A percentile compares a stretch with the other conserved stretches of the same genome.
These are phyloP conservation scores for Saccharomyces jurei DNA, from an alignment of 805 yeast genomes.

Conservation along the genomic window DNA sequence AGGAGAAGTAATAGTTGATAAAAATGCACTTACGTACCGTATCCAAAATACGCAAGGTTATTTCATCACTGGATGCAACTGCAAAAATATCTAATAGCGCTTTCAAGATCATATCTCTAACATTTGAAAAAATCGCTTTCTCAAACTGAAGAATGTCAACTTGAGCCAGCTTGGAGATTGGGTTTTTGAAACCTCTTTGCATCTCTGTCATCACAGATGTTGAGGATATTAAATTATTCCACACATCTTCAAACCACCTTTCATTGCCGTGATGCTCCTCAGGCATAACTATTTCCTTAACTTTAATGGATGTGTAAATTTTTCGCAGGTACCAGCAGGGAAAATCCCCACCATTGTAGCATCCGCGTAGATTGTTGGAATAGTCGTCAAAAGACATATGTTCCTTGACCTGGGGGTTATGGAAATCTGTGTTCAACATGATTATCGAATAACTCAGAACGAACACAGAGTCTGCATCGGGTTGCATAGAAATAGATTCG, in stretches of 20 bases:
- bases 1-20: slow-evolving; percentile 55
- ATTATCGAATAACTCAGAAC: slow-evolving; percentile 83
- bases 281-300: slow-evolving; percentile 89
- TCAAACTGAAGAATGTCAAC: slow-evolving; percentile 46
- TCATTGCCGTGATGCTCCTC: slow-evolving; percentile 91
- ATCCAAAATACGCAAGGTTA: slow-evolving; percentile 72
- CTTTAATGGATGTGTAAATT: slow-evolving; percentile 69
- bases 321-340: slow-evolving; percentile 76
- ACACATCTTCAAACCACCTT: slow-evolving; percentile 81
- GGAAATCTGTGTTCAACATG: slow-evolving; percentile 85
- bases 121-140: slow-evolving; percentile 51
- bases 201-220: slow-evolving; percentile 26
- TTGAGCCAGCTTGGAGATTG: slow-evolving; percentile 8
- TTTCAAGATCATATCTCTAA: slow-evolving; percentile 50
- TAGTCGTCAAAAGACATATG: slow-evolving; percentile 88
- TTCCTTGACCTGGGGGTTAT: slow-evolving; percentile 80
- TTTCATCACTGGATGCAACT: slow-evolving; percentile 78
- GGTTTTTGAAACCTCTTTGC: slow-evolving; percentile 2
- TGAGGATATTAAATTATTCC: slow-evolving; percentile 55
- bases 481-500: slow-evolving; percentile 44
- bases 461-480: slow-evolving; percentile 78
- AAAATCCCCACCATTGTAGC: slow-evolving; percentile 65
- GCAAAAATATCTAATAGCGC: slow-evolving; percentile 68
- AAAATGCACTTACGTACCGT: slow-evolving; percentile 73
- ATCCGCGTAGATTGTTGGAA: slow-evolving; percentile 67